phyloP scores from a whole-genome alignment of 1,139 yeast genomes.

The Entelexis paramagnoliae region DNA sequence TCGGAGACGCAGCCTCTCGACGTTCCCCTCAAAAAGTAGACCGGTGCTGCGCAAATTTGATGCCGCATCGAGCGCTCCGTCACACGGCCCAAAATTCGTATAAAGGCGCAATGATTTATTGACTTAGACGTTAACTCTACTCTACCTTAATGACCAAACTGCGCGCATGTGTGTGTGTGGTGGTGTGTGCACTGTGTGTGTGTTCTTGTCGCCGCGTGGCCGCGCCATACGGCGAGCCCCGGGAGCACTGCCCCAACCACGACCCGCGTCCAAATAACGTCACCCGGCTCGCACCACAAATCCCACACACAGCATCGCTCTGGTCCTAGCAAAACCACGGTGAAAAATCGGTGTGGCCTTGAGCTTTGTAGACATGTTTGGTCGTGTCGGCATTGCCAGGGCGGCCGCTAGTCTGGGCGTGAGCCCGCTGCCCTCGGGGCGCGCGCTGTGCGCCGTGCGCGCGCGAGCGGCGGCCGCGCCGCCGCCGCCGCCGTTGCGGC shows the following conservation, averaged over 20 bases:
- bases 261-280: too few species aligned
- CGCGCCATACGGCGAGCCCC: background rate
- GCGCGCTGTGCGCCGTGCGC: background rate
- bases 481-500: too few species aligned
- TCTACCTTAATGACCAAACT: too few species aligned
- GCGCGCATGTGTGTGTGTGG: too few species aligned
- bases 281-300: too few species aligned
- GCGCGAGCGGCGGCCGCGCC: too few species aligned
- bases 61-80: background rate
- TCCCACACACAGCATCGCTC: too few species aligned
- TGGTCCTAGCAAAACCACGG: background rate
- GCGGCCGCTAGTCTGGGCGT: background rate
- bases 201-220: background rate
- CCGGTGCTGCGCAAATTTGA: too few species aligned
- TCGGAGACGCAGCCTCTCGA: slow-evolving; percentile 23
- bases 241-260: background rate
- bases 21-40: slow-evolving; percentile 19
- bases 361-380: slow-evolving; percentile 2
- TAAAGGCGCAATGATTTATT: slow-evolving; percentile 1
- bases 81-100: background rate
- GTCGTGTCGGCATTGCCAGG: slow-evolving; percentile 8
- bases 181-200: too few species aligned
- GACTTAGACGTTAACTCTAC: background rate
- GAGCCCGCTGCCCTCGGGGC: background rate
- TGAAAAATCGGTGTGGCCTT: background rate